Evolutionary conservation across 345 rosid genomes (phyloP).

Genomic region (Ceriops decandra): DNA sequence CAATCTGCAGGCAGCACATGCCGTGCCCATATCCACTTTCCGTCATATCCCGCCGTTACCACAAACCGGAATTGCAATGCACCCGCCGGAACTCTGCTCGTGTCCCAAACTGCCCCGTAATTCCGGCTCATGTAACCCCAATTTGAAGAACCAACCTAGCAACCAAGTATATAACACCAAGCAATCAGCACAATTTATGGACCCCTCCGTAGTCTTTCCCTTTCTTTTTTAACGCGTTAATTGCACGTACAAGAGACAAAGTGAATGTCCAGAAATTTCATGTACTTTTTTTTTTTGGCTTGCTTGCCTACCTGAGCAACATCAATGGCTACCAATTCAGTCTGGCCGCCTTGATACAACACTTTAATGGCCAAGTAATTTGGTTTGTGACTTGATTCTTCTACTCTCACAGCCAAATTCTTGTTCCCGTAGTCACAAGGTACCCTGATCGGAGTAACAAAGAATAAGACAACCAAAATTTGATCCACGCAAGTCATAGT

Average conservation of each 20-base stretch:
- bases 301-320: conserved; percentile 48
- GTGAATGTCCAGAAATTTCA: too few species aligned
- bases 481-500: background rate
- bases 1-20: conserved; percentile 69
- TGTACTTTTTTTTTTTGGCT: too few species aligned
- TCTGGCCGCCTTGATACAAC: conserved; percentile 90
- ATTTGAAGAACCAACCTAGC: conserved; percentile 55
- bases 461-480: background rate
- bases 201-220: too few species aligned
- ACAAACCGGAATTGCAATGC: conserved; percentile 73
- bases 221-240: too few species aligned
- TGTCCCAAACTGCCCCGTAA: conserved; percentile 77
- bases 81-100: conserved; percentile 64
- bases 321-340: conserved; percentile 74
- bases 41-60: conserved; percentile 76
- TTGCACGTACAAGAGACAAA: too few species aligned
- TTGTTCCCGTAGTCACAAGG: conserved; percentile 65
- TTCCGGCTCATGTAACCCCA: conserved; percentile 73
- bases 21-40: conserved; percentile 73
- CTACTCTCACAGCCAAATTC: conserved; percentile 76
- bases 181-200: background rate
- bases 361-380: conserved; percentile 65
- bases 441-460: conserved; percentile 43
- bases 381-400: conserved; percentile 82
- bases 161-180: background rate